These are phyloP conservation scores for Tilletia caries DNA, from an alignment of 1,284 basidiomycete species.

Conservation along the genomic window DNA sequence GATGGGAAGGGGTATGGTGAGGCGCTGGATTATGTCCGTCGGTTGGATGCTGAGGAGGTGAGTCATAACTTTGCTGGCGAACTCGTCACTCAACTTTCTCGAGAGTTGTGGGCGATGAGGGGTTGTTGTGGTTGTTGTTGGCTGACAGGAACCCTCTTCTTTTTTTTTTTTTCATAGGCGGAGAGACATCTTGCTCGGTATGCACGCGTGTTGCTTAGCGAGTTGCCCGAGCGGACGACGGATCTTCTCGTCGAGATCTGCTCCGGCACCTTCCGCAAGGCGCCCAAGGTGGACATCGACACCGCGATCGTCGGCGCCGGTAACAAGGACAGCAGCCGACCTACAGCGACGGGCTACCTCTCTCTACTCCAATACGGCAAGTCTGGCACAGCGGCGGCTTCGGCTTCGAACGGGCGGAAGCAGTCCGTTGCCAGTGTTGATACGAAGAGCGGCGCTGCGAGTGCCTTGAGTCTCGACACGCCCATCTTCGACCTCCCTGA, in stretches of 20 bases:
- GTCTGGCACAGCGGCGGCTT: background rate
- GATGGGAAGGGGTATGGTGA: conserved; percentile 79
- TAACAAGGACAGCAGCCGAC: background rate
- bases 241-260: conserved; percentile 87
- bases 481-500: background rate
- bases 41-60: conserved; percentile 67
- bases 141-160: too few species aligned
- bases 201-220: conserved; percentile 64
- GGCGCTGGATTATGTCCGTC: conserved; percentile 75
- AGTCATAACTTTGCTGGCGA: too few species aligned
- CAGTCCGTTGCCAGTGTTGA: conserved; percentile 21
- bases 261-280: conserved; percentile 60
- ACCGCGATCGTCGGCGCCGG: background rate
- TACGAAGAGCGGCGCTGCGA: background rate
- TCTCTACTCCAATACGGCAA: conserved; percentile 9
- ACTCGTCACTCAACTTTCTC: too few species aligned
- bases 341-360: conserved; percentile 4
- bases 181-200: conserved; percentile 49
- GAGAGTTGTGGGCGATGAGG: too few species aligned
- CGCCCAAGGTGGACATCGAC: background rate
- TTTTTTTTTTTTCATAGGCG: conserved; percentile 60
- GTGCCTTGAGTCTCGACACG: background rate
- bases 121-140: too few species aligned
- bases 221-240: conserved; percentile 80
- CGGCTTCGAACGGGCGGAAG: conserved; percentile 23